Base-by-base conservation (phyloP, 179 eudicot species). In the Dionaea muscipula region DNA sequence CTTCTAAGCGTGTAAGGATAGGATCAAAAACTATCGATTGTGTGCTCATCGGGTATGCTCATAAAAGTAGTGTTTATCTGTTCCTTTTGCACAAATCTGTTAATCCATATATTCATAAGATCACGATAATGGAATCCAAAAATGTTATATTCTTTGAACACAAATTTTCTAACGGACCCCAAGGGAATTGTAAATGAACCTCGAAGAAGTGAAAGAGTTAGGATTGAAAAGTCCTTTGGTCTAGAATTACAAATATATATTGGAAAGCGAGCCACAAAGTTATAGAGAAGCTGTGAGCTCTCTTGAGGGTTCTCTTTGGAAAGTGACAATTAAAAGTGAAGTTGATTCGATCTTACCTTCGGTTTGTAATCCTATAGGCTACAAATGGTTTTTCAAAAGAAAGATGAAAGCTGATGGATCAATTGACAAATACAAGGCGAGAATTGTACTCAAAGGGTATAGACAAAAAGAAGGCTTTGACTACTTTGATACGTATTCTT, bases 11-110 rank as follows among this genome's bases (percentile, higher is more conserved):
- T 1, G 10, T 4, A 12, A 55, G 0, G 4, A 31, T 55, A 1
- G 33, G 28, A 0, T 10, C 59, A 36, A 38, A 20, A 38, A 38
- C 33, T 2, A 10, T 22, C 4, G 28, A 38, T 22, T 14, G 2
- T 38, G 47, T 55, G 11, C 20, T 38, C 20, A 21, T 55, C 11
- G 33, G 47, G 2, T 55, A 39, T 55, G 31, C 59, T 11, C 10
- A 1, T 37, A 21, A 2, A 0, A 55, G 19, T 19, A 7, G 8
- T 2, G 40, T 9, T 11, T 51, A n/a, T 25, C 0, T 5, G 3
- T 31, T 0, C 7, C 23, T 52, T 27, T 20, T 45, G 5, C 35
- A 28, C 8, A 28, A 28, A 28, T 28, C 8, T 28, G 35, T 3
- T 3, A 28, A 28, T 28, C 8, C 35, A 28, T 3, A 28, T 3